phyloP scores from a whole-genome alignment of 1,284 basidiomycete species.

The Trametes versicolor region DNA sequence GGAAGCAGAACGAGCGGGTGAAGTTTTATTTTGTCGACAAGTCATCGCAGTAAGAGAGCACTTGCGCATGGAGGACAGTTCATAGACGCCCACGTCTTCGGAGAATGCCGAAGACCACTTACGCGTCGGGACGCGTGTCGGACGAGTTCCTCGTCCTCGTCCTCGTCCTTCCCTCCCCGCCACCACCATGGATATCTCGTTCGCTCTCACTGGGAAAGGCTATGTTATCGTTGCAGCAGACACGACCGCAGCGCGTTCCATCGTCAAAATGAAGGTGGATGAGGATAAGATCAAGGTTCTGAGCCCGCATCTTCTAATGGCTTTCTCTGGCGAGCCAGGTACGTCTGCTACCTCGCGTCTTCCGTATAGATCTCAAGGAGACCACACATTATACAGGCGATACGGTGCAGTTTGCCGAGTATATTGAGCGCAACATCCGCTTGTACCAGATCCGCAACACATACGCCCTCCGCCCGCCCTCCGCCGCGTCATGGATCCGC shows the following conservation, averaged over 20 bases:
- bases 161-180: neutral
- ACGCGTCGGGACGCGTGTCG: constrained; percentile 11
- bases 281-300: constrained; percentile 97
- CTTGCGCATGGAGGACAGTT: too few species aligned
- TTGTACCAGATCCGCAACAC: constrained; percentile 96
- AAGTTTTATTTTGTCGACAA: too few species aligned
- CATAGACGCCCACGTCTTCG: neutral
- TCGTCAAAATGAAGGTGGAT: constrained; percentile 97
- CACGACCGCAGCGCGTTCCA: constrained; percentile 88
- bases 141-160: neutral
- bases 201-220: constrained; percentile 86
- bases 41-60: too few species aligned
- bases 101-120: constrained; percentile 7
- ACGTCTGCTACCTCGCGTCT: constrained; percentile 35
- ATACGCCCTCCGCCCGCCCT: constrained; percentile 88
- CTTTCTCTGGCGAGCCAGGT: constrained; percentile 95
- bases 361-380: neutral
- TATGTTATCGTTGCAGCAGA: constrained; percentile 94
- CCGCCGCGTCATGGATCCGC: constrained; percentile 96
- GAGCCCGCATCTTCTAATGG: constrained; percentile 94
- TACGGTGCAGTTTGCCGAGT: constrained; percentile 97
- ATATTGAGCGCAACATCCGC: constrained; percentile 93
- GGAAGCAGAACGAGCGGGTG: too few species aligned
- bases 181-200: constrained; percentile 77
- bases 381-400: constrained; percentile 68